Conservation (phyloP, 2,329 filamentous ascomycete species). For the Aspergillus pseudoviridinutans region DNA sequence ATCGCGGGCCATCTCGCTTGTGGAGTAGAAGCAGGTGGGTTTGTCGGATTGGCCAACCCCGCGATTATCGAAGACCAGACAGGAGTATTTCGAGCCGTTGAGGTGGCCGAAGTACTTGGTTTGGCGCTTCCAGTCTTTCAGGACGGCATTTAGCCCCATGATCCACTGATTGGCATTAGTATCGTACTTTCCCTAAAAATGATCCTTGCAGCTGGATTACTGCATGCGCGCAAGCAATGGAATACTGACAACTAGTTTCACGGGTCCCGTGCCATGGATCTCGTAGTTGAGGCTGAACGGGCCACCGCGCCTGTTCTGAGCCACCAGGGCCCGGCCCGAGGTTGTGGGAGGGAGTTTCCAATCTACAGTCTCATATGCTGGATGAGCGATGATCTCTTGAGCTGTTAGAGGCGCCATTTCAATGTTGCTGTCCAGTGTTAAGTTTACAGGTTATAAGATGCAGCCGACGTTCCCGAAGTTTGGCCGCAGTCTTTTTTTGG, state of each 20-base stretch:
- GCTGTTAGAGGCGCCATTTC: conserved; percentile 26
- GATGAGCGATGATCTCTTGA: conserved; percentile 28
- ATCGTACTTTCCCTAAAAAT: neutral
- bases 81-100: conserved; percentile 63
- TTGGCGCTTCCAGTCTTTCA: conserved; percentile 75
- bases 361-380: conserved; percentile 26
- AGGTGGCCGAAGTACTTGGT: conserved; percentile 77
- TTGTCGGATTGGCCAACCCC: conserved; percentile 78
- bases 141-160: conserved; percentile 70
- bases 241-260: conserved; percentile 64
- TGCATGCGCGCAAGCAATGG: neutral
- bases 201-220: neutral
- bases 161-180: conserved; percentile 55
- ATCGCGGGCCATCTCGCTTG: conserved; percentile 79
- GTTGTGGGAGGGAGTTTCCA: conserved; percentile 58
- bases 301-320: conserved; percentile 62
- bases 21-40: conserved; percentile 73
- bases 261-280: conserved; percentile 70
- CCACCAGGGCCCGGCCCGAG: conserved; percentile 60
- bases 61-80: conserved; percentile 77
- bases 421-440: neutral
- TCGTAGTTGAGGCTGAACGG: conserved; percentile 75
- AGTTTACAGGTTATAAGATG: neutral
- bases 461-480: neutral
- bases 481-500: neutral